phyloP scores from a whole-genome alignment of 2,329 filamentous ascomycete genomes.

The Claviceps purpurea region DNA sequence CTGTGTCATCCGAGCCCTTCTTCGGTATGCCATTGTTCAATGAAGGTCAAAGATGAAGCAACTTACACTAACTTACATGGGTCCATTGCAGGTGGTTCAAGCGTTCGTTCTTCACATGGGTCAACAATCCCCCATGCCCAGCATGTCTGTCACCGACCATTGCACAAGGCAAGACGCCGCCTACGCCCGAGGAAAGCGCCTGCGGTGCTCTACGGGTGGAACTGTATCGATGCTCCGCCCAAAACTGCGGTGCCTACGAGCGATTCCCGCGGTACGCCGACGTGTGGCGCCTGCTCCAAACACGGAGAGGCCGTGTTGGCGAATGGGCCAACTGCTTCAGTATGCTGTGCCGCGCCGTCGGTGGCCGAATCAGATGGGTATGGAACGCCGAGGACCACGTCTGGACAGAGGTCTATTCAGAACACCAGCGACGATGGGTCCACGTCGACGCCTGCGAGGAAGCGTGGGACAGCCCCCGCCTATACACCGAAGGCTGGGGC shows the following conservation, averaged over 20 bases:
- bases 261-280: slow-evolving; percentile 91
- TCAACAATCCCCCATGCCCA: slow-evolving; percentile 85
- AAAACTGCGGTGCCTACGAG: slow-evolving; percentile 64
- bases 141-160: slow-evolving; percentile 73
- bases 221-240: slow-evolving; percentile 72
- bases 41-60: not conserved
- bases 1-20: slow-evolving; percentile 77
- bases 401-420: slow-evolving; percentile 95
- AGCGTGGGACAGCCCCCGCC: slow-evolving; percentile 82
- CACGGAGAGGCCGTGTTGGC: slow-evolving; percentile 70
- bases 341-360: slow-evolving; percentile 91
- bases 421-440: slow-evolving; percentile 88
- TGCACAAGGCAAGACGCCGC: slow-evolving; percentile 68
- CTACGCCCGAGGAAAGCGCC: slow-evolving; percentile 78
- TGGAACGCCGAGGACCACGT: slow-evolving; percentile 98
- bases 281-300: slow-evolving; percentile 84
- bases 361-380: slow-evolving; percentile 85
- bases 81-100: slow-evolving; percentile 61
- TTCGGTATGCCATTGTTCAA: slow-evolving; percentile 46
- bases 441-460: slow-evolving; percentile 93
- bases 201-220: slow-evolving; percentile 81
- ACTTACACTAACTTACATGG: slow-evolving; percentile 8
- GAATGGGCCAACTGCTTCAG: slow-evolving; percentile 99
- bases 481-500: slow-evolving; percentile 91
- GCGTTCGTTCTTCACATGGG: slow-evolving; percentile 86